These are phyloP conservation scores for Hyphodiscus sp. DNA, from an alignment of 2,329 filamentous ascomycete species.

Conservation along the genomic window DNA sequence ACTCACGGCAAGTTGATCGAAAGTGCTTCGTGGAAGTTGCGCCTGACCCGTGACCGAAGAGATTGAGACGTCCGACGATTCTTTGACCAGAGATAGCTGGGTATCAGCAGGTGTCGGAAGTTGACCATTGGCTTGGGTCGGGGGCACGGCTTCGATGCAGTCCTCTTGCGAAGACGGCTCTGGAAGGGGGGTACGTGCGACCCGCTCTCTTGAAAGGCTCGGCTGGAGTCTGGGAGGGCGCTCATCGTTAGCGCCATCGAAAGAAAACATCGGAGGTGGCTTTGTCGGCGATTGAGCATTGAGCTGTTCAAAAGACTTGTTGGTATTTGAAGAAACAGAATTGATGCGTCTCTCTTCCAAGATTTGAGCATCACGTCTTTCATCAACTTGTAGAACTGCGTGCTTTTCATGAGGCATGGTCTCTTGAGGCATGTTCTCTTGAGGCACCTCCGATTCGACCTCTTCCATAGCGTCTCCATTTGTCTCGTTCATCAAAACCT, in stretches of 20 bases:
- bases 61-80: conserved; percentile 12
- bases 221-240: conserved; percentile 1
- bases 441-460: neutral
- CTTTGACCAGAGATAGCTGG: conserved; percentile 10
- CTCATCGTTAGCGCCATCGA: conserved; percentile 21
- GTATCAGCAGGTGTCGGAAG: conserved; percentile 26
- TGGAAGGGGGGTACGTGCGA: neutral
- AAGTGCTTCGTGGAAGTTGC: neutral
- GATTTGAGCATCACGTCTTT: neutral
- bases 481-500: neutral
- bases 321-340: neutral
- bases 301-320: neutral
- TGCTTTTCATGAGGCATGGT: neutral
- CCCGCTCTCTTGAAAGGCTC: conserved; percentile 4
- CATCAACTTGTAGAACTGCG: neutral
- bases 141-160: neutral
- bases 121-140: conserved; percentile 10
- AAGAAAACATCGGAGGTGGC: conserved; percentile 3
- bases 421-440: neutral
- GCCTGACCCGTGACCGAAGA: neutral
- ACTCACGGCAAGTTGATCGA: neutral
- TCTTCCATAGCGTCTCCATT: neutral
- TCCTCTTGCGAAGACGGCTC: neutral
- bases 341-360: neutral
- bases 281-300: neutral